phyloP scores from a whole-genome alignment of 176 grass and related monocot genomes.

The Phragmites australis region DNA sequence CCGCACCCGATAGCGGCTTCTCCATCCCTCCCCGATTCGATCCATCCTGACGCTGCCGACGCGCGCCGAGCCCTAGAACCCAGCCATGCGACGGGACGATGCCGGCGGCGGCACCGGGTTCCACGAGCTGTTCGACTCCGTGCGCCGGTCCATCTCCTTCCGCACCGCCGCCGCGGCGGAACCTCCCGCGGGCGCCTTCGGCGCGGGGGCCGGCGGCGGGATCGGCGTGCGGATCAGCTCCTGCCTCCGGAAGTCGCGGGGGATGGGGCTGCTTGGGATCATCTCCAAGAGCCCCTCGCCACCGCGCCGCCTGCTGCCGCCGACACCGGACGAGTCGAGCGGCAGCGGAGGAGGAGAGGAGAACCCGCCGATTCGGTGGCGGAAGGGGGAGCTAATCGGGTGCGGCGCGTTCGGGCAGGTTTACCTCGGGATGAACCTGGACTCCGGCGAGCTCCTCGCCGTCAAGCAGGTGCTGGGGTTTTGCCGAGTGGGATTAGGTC shows the following conservation, averaged over 20 bases:
- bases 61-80: constrained; percentile 2
- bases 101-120: constrained; percentile 47
- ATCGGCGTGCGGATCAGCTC: constrained; percentile 67
- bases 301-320: constrained; percentile 49
- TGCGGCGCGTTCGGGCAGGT: constrained; percentile 88
- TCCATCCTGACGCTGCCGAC: constrained; percentile 16
- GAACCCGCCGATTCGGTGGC: constrained; percentile 74
- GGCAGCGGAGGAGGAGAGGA: constrained; percentile 39
- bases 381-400: constrained; percentile 90
- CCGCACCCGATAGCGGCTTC: constrained; percentile 35
- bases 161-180: constrained; percentile 44
- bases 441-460: constrained; percentile 93
- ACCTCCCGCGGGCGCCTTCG: constrained; percentile 34
- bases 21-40: constrained; percentile 42
- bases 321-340: constrained; percentile 12
- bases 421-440: constrained; percentile 98
- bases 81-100: constrained; percentile 63
- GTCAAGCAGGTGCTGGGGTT: constrained; percentile 68
- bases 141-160: constrained; percentile 77
- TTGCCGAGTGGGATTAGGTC: not conserved
- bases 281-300: constrained; percentile 70
- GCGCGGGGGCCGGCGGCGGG: constrained; percentile 24
- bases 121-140: constrained; percentile 89
- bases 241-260: constrained; percentile 79
- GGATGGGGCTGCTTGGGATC: constrained; percentile 72